Base-by-base conservation (phyloP, 2,329 filamentous ascomycete species). In the Aspergillus pseudonomiae region DNA sequence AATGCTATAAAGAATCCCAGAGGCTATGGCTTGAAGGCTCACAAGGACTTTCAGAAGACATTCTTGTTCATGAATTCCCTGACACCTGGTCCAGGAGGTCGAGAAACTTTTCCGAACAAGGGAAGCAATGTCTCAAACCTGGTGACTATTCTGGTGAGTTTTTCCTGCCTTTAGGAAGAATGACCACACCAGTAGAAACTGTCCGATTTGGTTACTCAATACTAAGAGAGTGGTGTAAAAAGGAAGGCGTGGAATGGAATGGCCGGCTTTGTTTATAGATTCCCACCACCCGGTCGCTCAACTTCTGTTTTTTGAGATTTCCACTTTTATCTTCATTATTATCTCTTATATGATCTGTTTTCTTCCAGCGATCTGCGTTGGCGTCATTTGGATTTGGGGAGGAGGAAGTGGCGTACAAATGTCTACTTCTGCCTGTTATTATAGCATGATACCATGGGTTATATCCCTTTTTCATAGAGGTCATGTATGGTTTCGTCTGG, bases 191-290 rank as follows among this genome's bases (percentile, higher is more conserved):
- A 12, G 73, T 81, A 24, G 82, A 85, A 65, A 79, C 79, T 11
- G 78, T 81, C 11, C 74, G 78, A 5, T 83, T 83, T 67, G 79
- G 78, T 10, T 75, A 75, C 66, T 71, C 72, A n/a, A 73, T 83
- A 48, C 67, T 85, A 63, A 74, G 73, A 21, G 80, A 83, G 63
- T 85, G 81, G 79, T 79, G 79, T 54, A 71, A 73, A 59, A 81
- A 77, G 60, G 80, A 84, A 72, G 76, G 75, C 16, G 72, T 84
- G 19, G 75, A 79, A 11, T 83, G 79, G 80, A 75, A 75, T 62
- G 75, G 76, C 52, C 76, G 75, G 53, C 72, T 81, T 59, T 74
- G 71, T 63, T 69, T 81, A 68, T 82, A 71, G 39, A 43, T 32
- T 45, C 53, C 21, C 41, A 28, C 30, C 11, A 55, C 58, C 24